Evolutionary conservation across 2,329 filamentous ascomycete genomes (phyloP), one percentile per base, ranked within the genome.

Genomic region (Teratosphaeria zuluensis): DNA sequence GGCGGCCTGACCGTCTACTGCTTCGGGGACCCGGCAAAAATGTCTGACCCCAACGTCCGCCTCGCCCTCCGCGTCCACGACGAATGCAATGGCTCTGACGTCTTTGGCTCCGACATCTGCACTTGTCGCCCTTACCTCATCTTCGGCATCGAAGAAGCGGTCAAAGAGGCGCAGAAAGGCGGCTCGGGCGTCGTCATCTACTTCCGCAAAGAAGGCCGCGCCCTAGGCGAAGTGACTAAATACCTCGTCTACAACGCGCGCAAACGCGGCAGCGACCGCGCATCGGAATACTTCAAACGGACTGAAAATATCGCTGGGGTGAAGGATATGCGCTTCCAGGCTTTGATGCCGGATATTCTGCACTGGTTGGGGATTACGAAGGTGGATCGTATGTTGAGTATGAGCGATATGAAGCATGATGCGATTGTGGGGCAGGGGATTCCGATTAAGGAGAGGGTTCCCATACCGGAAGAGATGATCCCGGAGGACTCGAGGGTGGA

Each of bases 291-390:
- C 77, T 97, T 97, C 79, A 88, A 92, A 76, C 83, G 94, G 59
- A 97, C 92, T n/a, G 92, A 96, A 75, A 96, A 96, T 72, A 95
- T 99, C 72, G 94, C 94, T 8, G 94, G 94, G 61, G 92, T 97
- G 65, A 95, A 96, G 74, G 80, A 88, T 72, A 97, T 97, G 92
- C 86, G 94, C 46, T 97, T 97, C 81, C 94, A 97, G 78, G 92
- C 92, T 31, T 80, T 99, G 57, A 97, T 97, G 94, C 92, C 94
- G 35, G 69, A 70, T 68, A 95, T 97, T 65, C 81, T 97, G 57
- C 94, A 97, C 76, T 97, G 94, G 94, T 83, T 99, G 32, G 94
- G 94, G 62, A 96, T 99, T 71, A 94, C 89, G 72, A 97, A 97
- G 81, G 97, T 99, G 70, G 94, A 99, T 74, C 83, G 92, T 61